Evolutionary conservation across 495 filamentous ascomycete genomes (phyloP).

Genomic region (Cercophora newfieldiana): DNA sequence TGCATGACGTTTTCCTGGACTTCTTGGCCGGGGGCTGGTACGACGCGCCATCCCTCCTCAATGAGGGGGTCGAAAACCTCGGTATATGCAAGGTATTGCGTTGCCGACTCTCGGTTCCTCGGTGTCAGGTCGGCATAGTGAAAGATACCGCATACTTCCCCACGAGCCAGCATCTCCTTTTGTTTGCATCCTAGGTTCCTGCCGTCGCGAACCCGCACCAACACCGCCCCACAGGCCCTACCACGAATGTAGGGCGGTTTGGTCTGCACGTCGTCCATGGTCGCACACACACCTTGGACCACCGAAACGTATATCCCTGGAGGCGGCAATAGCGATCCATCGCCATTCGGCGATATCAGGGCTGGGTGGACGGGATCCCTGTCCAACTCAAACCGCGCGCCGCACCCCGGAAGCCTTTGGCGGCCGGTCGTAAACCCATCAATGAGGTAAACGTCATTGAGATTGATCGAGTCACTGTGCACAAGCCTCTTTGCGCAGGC

Average conservation of each 20-base stretch:
- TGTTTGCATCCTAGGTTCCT: background rate
- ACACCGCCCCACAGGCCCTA: background rate
- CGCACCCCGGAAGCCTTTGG: background rate
- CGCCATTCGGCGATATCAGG: background rate
- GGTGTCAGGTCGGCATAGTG: slow-evolving; percentile 7
- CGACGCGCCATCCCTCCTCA: slow-evolving; percentile 2
- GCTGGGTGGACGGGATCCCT: background rate
- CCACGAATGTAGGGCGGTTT: background rate
- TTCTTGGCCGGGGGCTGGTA: background rate
- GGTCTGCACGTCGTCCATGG: background rate
- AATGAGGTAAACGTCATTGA: background rate
- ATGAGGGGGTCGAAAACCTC: slow-evolving; percentile 8
- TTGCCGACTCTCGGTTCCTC: background rate
- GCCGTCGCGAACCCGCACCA: background rate
- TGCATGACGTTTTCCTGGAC: too few relatives aligned
- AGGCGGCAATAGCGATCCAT: background rate
- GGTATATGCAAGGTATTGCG: slow-evolving; percentile 1
- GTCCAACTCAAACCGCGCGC: background rate
- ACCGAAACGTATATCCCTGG: background rate
- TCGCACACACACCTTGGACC: background rate
- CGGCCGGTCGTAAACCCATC: background rate
- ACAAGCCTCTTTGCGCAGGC: background rate
- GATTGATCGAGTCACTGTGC: background rate
- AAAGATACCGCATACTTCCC: background rate
- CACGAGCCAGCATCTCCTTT: background rate